These are phyloP conservation scores for Terfezia boudieri DNA, from an alignment of 495 filamentous ascomycete genomes.

Conservation along the genomic window DNA sequence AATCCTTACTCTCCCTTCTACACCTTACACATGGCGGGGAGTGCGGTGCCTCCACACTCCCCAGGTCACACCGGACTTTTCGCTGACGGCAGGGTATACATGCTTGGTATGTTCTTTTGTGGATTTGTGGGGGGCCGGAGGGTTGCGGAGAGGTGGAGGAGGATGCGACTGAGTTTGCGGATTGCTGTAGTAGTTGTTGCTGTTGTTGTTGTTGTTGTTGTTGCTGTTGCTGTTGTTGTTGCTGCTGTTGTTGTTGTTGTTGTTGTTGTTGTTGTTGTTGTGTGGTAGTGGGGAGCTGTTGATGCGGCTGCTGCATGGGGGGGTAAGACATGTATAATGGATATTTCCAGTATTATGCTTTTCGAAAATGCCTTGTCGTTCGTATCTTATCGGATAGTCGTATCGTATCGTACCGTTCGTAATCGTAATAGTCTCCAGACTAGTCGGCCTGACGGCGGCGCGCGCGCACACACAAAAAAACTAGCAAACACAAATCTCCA, in stretches of 20 bases:
- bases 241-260: not conserved
- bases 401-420: too few relatives aligned
- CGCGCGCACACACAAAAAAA: too few relatives aligned
- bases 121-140: not conserved
- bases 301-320: not conserved
- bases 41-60: conserved; percentile 82
- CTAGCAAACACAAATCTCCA: too few relatives aligned
- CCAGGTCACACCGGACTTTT: conserved; percentile 85
- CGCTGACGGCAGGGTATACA: conserved; percentile 80
- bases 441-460: too few relatives aligned
- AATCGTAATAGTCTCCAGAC: too few relatives aligned
- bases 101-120: conserved; percentile 33
- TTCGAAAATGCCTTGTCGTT: too few relatives aligned
- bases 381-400: too few relatives aligned
- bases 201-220: not conserved
- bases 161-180: conserved; percentile 6
- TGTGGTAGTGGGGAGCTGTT: not conserved
- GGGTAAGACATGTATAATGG: too few relatives aligned
- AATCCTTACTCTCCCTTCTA: conserved; percentile 59
- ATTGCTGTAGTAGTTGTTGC: conserved; percentile 7
- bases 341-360: too few relatives aligned
- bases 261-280: not conserved
- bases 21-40: conserved; percentile 89
- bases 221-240: not conserved
- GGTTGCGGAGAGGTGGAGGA: conserved; percentile 5